These are phyloP conservation scores for Penicillium sp. DNA, from an alignment of 2,329 filamentous ascomycete species.

Conservation along the genomic window DNA sequence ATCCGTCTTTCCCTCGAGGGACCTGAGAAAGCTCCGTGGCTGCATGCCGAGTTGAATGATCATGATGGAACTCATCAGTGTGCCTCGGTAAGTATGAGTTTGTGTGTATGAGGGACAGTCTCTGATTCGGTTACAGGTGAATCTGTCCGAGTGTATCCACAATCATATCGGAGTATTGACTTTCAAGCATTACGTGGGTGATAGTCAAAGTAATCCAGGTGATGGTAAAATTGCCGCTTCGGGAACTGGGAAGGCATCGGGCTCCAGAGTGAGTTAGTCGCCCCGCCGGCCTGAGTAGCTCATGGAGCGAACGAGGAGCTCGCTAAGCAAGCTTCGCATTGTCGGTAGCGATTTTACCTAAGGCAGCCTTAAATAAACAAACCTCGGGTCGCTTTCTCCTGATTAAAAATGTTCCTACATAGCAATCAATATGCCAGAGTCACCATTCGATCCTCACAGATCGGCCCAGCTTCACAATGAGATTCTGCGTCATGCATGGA, in stretches of 20 bases:
- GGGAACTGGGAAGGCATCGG: too few species aligned
- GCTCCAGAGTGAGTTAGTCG: too few species aligned
- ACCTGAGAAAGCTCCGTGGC: slow-evolving; percentile 7
- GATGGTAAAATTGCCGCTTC: too few species aligned
- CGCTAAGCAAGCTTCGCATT: too few species aligned
- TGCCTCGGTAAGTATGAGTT: slow-evolving; percentile 15
- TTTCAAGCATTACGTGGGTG: not conserved
- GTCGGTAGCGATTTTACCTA: too few species aligned
- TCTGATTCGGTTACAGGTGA: not conserved
- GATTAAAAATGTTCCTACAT: too few species aligned
- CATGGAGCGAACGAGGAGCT: too few species aligned
- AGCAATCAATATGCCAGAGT: not conserved
- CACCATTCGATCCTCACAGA: not conserved
- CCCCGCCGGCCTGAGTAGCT: too few species aligned
- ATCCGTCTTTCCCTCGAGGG: slow-evolving; percentile 23
- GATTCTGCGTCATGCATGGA: slow-evolving; percentile 10
- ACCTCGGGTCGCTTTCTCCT: too few species aligned
- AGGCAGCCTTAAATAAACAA: too few species aligned
- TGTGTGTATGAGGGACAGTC: not conserved
- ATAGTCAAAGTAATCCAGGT: not conserved
- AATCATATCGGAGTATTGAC: not conserved
- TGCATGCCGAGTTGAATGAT: slow-evolving; percentile 26
- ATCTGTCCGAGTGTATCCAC: slow-evolving; percentile 10
- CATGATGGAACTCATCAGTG: slow-evolving; percentile 22
- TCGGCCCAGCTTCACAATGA: slow-evolving; percentile 13